Percentiles rank a stretch among this genome's conserved stretches.
Evolutionary conservation across 1,139 yeast species (phyloP).

Genomic region (Lodderomyces theae): DNA sequence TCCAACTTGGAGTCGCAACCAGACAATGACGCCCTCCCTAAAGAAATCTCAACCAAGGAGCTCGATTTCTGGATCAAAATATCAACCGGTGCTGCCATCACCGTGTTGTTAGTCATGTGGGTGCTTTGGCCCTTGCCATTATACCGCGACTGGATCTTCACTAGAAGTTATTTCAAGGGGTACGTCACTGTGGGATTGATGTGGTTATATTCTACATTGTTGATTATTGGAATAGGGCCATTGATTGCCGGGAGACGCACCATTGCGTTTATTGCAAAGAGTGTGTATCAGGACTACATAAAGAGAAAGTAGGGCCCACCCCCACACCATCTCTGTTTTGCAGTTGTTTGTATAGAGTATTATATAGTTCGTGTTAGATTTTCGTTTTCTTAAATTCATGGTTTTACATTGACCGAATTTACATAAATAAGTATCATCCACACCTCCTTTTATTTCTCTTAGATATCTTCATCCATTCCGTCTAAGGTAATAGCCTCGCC

Average conservation of each 20-base stretch:
- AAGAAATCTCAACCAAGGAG: conserved; percentile 13
- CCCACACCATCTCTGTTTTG: too few relatives aligned
- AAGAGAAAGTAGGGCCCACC: conserved; percentile 9
- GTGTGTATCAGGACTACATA: conserved; percentile 21
- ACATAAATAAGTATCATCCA: not conserved
- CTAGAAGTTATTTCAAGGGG: conserved; percentile 38
- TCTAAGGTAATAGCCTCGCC: conserved; percentile 71
- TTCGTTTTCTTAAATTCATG: not conserved
- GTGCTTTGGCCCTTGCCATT: conserved; percentile 48
- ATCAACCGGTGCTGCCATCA: conserved; percentile 27
- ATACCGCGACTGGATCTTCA: conserved; percentile 44
- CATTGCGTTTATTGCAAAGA: conserved; percentile 20
- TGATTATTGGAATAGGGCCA: conserved; percentile 38
- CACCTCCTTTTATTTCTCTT: conserved; percentile 4
- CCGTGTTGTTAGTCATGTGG: conserved; percentile 32
- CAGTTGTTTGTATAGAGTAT: not conserved
- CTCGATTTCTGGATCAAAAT: conserved; percentile 24
- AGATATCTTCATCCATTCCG: conserved; percentile 50
- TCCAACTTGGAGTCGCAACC: conserved; percentile 5
- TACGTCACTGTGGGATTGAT: conserved; percentile 38
- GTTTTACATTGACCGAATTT: not conserved
- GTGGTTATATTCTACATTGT: conserved; percentile 33
- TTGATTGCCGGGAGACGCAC: conserved; percentile 34
- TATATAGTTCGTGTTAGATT: not conserved
- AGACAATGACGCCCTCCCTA: not conserved